These are phyloP conservation scores for Botryotinia narcissicola DNA, from an alignment of 2,329 filamentous ascomycete species.

Conservation along the genomic window DNA sequence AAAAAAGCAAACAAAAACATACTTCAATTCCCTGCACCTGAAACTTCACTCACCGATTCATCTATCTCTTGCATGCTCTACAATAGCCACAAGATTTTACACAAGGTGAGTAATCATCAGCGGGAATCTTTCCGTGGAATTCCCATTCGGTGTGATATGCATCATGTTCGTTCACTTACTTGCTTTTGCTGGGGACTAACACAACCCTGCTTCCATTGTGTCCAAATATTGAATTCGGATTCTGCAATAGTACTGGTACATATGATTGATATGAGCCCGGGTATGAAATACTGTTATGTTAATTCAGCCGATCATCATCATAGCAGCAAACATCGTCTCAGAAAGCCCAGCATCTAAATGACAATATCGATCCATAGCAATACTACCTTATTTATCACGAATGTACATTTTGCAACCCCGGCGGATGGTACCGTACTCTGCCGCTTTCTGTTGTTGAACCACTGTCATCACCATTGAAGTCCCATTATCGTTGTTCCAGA, in stretches of 20 bases:
- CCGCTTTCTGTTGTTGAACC: constrained; percentile 10
- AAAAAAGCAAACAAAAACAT: background rate
- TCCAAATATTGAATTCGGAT: background rate
- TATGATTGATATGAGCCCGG: background rate
- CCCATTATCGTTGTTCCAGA: constrained; percentile 6
- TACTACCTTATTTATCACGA: background rate
- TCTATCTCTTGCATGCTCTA: constrained; percentile 7
- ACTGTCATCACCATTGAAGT: background rate
- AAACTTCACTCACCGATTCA: background rate
- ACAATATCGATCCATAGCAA: background rate
- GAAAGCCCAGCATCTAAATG: background rate
- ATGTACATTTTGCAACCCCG: background rate
- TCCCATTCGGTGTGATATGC: constrained; percentile 8
- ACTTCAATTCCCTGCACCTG: background rate
- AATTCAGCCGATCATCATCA: background rate
- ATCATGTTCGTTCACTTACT: background rate
- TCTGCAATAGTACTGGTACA: background rate
- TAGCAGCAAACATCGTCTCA: background rate
- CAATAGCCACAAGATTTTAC: background rate
- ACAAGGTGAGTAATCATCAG: constrained; percentile 4
- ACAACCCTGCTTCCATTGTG: background rate
- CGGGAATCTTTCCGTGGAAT: background rate
- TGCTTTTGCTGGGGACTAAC: constrained; percentile 4
- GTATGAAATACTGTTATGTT: background rate
- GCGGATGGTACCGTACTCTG: constrained; percentile 5